Base-by-base conservation (phyloP, 1,139 yeast genomes). In the Pichia sp. region DNA sequence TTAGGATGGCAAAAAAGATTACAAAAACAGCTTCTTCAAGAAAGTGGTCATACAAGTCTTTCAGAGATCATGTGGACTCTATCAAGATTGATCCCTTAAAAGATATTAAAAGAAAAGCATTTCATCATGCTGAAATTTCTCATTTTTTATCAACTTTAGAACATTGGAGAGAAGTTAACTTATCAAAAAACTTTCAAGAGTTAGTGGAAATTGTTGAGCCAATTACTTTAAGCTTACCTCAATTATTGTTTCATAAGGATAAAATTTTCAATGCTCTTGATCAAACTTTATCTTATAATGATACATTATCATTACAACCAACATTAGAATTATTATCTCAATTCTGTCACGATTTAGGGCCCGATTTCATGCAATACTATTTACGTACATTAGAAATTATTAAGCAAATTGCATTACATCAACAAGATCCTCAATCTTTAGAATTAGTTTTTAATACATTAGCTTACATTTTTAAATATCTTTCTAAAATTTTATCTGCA, bases 311-410 rank as follows among this genome's bases (percentile, higher is more conserved):
- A 1, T 66, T 86, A 41, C 95, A 90, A 61, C 92, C 97, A 5
- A 62, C 87, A 35, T 64, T 89, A 38, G 98, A 92, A 59, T 68
- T 89, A 40, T 63, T 87, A 36, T 76, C 95, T 0, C 95, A 89
- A 60, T 84, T 94, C 56, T 82, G 90, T 38, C 97, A 87, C 56
- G 98, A 92, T 67, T 68, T 92, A 52, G 97, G 97, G 6, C 83
- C 92, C 1, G 98, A 92, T 56, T 92, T 89, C 58, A 74, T 87
- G 69, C 76, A 77, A 3, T 87, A 70, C 57, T 89, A 87, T 57
- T 66, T 69, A 2, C 60, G 65, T 28, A 66, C 87, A 1, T 65
- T 92, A 41, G 55, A 62, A 1, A 57, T 76, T 29, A 69, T 92
- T 39, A 74, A 74, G 3, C 62, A 68, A 0, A 62, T 86, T 20